A percentile compares a stretch with the other conserved stretches of the same genome.
These are phyloP conservation scores for Mycena latifolia DNA, from an alignment of 768 basidiomycete genomes.

Conservation along the genomic window DNA sequence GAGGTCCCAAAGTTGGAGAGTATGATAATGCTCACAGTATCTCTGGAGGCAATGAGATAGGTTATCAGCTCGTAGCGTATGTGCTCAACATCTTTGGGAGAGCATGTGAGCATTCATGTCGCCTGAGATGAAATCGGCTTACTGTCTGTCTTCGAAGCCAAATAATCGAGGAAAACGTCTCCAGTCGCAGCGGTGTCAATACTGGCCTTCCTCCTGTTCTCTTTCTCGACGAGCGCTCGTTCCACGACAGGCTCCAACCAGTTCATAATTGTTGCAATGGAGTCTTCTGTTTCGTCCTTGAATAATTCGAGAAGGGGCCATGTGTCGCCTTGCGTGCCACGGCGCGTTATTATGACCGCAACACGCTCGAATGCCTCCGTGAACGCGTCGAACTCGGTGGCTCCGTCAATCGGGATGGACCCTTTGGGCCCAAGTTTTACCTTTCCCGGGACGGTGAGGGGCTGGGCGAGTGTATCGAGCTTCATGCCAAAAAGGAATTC, in stretches of 20 bases:
- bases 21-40: constrained; percentile 55
- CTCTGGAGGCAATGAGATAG: constrained; percentile 62
- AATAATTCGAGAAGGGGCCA: constrained; percentile 33
- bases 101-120: background rate
- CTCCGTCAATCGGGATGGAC: constrained; percentile 46
- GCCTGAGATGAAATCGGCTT: constrained; percentile 36
- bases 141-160: constrained; percentile 48
- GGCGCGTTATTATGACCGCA: constrained; percentile 20
- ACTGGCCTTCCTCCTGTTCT: constrained; percentile 41
- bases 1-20: too few species aligned
- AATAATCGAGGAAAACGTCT: constrained; percentile 1
- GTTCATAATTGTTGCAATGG: constrained; percentile 35
- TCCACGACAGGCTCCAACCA: constrained; percentile 59
- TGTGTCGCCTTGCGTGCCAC: constrained; percentile 10
- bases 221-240: constrained; percentile 49
- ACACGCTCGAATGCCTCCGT: constrained; percentile 50
- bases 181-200: constrained; percentile 38
- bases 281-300: constrained; percentile 19
- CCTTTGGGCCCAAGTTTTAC: constrained; percentile 48
- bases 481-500: constrained; percentile 63
- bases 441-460: constrained; percentile 48
- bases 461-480: constrained; percentile 52
- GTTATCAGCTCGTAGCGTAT: constrained; percentile 26
- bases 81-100: constrained; percentile 13
- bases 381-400: constrained; percentile 53